Evolutionary conservation across 495 filamentous ascomycete species (phyloP).

Genomic region (Lepidopterella palustris): DNA sequence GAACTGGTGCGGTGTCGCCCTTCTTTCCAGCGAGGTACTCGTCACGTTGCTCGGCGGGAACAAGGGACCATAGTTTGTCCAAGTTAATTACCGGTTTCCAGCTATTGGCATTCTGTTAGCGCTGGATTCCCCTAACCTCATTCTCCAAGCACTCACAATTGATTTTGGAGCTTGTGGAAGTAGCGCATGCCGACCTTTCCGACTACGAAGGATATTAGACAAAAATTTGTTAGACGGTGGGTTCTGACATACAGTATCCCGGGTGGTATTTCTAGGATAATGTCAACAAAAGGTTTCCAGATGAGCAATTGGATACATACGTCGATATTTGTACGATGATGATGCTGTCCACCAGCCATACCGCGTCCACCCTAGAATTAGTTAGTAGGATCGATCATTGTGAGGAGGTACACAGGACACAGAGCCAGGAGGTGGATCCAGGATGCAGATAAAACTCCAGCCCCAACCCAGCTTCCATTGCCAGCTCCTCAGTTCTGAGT

Average conservation of each 20-base stretch:
- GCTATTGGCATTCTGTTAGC: too few species aligned
- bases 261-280: slow-evolving; percentile 93
- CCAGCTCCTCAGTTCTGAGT: too few species aligned
- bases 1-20: slow-evolving; percentile 76
- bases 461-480: too few species aligned
- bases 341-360: slow-evolving; percentile 95
- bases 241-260: too few species aligned
- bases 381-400: slow-evolving; percentile 90
- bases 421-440: too few species aligned
- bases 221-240: too few species aligned
- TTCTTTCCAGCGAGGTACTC: slow-evolving; percentile 67
- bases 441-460: too few species aligned
- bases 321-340: slow-evolving; percentile 54
- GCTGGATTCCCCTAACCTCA: too few species aligned
- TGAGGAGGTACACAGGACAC: too few species aligned
- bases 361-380: slow-evolving; percentile 90
- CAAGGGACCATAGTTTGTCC: slow-evolving; percentile 84
- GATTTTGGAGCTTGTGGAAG: slow-evolving; percentile 82
- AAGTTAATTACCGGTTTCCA: slow-evolving; percentile 91
- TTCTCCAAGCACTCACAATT: too few species aligned
- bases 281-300: slow-evolving; percentile 29
- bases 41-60: slow-evolving; percentile 77
- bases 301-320: neutral
- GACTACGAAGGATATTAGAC: too few species aligned
- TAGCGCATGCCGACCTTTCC: slow-evolving; percentile 93